These are phyloP conservation scores for Saccharomycopsis selenospora DNA, from an alignment of 805 yeast genomes.

Conservation along the genomic window DNA sequence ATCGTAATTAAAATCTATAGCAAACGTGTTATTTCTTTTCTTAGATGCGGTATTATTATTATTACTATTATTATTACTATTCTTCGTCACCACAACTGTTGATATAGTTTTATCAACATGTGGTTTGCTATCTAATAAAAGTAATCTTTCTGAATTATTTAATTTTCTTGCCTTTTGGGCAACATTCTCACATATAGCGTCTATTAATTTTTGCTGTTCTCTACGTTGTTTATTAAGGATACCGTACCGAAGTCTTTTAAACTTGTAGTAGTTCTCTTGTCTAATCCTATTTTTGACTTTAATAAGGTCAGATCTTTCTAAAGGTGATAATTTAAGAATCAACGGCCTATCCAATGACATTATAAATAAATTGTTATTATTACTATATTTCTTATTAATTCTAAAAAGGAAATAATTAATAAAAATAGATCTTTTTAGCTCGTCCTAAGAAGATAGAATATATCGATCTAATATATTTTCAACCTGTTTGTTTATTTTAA, in stretches of 20 bases:
- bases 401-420: too few species aligned
- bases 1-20: background rate
- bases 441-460: too few species aligned
- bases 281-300: background rate
- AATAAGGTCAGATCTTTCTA: background rate
- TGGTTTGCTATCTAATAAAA: background rate
- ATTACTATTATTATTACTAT: too few species aligned
- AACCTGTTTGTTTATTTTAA: too few species aligned
- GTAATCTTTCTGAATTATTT: background rate
- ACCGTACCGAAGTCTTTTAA: background rate
- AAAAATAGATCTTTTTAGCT: too few species aligned
- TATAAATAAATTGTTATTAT: too few species aligned
- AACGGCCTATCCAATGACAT: conserved; percentile 1
- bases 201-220: conserved; percentile 4
- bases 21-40: background rate
- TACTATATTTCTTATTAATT: too few species aligned
- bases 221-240: background rate
- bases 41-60: too few species aligned
- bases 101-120: background rate
- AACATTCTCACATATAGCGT: conserved; percentile 1
- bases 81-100: background rate
- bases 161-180: background rate
- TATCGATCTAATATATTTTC: too few species aligned
- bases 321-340: background rate
- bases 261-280: conserved; percentile 1